Base-by-base conservation (phyloP, 352 stramenopile species). In the Phytophthora idaei region DNA sequence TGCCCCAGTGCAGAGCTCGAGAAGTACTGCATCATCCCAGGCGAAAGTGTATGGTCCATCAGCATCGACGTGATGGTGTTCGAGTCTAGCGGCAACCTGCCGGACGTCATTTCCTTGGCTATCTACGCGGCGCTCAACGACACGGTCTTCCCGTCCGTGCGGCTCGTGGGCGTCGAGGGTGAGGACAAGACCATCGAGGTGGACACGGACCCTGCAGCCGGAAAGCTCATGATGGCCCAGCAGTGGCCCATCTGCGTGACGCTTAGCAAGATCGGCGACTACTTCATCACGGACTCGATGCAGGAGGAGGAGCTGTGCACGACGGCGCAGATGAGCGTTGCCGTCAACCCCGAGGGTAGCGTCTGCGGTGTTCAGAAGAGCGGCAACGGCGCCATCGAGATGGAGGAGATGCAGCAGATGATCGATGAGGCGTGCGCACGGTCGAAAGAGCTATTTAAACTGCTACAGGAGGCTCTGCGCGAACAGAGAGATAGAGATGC, bases 291-390 rank as follows among this genome's bases (percentile, higher is more conserved):
- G 47, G 85, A 94, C 51, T 70, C 85, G 12, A 73, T 77, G 59
- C 81, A 90, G 44, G 85, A 94, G 61, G 85, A 94, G 61, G 85
- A 94, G 66, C 71, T 92, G 4, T 94, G 85, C 64, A 80, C 87
- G 61, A 87, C 71, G 27, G 84, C 82, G 49, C 82, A 90, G 67
- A 86, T 92, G 60, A 90, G 80, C 59, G 82, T 92, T 27, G 81
- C 81, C 9, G 80, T 94, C 10, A 78, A 94, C 57, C 80, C 74
- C 5, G 76, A 67, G 10, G 77, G 81, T 10, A 73, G 67, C 15
- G 81, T 94, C 34, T 91, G 83, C 49, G 85, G 85, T 47, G 74
- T 92, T 15, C 85, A 94, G 64, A 94, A 92, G 76, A 90, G 80
- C 50, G 85, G 85, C 6, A 66, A 70, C 4, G 85, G 83, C 17